These are phyloP conservation scores for Bondarzewia mesenterica DNA, from an alignment of 1,284 basidiomycete species.

Conservation along the genomic window DNA sequence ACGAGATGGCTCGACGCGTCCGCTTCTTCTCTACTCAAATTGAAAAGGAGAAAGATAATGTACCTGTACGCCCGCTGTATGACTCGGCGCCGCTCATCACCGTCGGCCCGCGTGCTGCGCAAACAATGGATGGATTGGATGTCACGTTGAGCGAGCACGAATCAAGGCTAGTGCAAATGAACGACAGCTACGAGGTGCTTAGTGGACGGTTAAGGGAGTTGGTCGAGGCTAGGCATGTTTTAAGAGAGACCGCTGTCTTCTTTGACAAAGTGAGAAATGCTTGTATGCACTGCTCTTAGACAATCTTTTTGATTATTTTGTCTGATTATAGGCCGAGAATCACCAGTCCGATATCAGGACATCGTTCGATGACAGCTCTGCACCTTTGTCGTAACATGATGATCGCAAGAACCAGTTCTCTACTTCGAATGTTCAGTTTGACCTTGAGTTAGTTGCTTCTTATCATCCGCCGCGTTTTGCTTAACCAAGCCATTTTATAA, in stretches of 20 bases:
- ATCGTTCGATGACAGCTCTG: constrained; percentile 90
- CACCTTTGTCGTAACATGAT: constrained; percentile 87
- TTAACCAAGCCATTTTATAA: neutral
- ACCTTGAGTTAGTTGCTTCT: constrained; percentile 67
- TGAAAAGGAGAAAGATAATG: constrained; percentile 72
- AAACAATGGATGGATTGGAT: constrained; percentile 91
- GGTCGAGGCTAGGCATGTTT: constrained; percentile 87
- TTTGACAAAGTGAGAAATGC: constrained; percentile 70
- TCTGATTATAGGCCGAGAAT: constrained; percentile 70
- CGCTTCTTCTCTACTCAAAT: constrained; percentile 84
- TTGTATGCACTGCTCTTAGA: constrained; percentile 2
- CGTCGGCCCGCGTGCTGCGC: constrained; percentile 84
- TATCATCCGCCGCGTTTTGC: constrained; percentile 1
- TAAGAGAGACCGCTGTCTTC: constrained; percentile 94
- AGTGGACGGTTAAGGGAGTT: constrained; percentile 85
- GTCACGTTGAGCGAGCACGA: constrained; percentile 87
- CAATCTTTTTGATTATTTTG: constrained; percentile 3
- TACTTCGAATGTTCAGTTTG: constrained; percentile 54
- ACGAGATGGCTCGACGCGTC: constrained; percentile 93
- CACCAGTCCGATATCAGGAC: constrained; percentile 75
- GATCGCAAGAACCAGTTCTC: constrained; percentile 70
- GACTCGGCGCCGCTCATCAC: constrained; percentile 80
- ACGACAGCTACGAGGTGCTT: constrained; percentile 85
- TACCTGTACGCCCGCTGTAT: constrained; percentile 76
- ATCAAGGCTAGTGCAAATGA: constrained; percentile 84